Base-by-base conservation (phyloP, 345 rosid species). In the Sisymbrium irio region DNA sequence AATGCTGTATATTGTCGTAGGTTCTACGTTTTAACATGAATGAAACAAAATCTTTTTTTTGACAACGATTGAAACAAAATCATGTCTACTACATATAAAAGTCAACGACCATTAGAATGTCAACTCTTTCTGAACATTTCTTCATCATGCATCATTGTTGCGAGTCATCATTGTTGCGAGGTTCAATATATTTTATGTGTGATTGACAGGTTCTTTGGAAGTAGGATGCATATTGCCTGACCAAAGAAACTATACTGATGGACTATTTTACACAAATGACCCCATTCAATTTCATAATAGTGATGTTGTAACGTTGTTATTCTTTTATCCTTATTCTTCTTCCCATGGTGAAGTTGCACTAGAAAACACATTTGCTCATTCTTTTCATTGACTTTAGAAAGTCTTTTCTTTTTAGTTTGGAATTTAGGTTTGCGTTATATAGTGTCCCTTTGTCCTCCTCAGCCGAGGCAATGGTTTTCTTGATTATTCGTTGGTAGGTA, bases 41-140 rank as follows among this genome's bases (percentile, higher is more conserved):
- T 54, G 30, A 30, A 55, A 54, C 41, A 55, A 17, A 68, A 10
- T 45, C 67, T n/a, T n/a, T n/a, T n/a, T n/a, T n/a, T n/a, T n/a
- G n/a, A n/a, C n/a, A n/a, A n/a, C 41, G 53, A 11, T 6, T 41
- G 30, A 30, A 55, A 54, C 41, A 55, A 17, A 68, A 10, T 45
- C 67, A 46, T 25, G 47, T 36, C 39, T 35, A 22, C 45, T 54
- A 39, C 18, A 11, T 44, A 19, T 20, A 20, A 13, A 35, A 25
- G 60, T 37, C 49, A 58, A 46, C 37, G 32, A 49, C 42, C 32
- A 71, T 61, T 11, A 28, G 30, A 61, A 61, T 60, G 61, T 71
- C 67, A 71, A 61, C 75, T 49, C 67, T 49, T 27, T 39, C 15
- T 50, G 50, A 15, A 13, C 53, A 61, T 61, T 61, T 61, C 60